Evolutionary conservation across 1,139 yeast species (phyloP).

Genomic region (Nakaseomyces kungkrabaensis): DNA sequence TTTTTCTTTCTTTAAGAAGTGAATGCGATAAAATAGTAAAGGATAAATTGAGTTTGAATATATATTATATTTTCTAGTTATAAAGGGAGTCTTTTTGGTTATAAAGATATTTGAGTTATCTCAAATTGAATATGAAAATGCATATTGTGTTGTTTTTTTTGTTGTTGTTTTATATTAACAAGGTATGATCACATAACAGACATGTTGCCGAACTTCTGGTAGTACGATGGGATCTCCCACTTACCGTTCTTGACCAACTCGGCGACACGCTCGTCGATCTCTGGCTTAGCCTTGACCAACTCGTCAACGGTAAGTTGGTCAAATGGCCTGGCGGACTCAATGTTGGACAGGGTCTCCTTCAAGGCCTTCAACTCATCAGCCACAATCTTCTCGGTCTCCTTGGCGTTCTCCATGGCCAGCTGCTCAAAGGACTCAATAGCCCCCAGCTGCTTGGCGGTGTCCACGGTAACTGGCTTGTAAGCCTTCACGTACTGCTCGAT

Average conservation of each 20-base stretch:
- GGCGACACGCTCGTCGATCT: slow-evolving; percentile 88
- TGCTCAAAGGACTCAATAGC: slow-evolving; percentile 89
- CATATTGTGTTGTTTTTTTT: not conserved
- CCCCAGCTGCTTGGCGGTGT: slow-evolving; percentile 81
- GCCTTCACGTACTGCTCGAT: slow-evolving; percentile 65
- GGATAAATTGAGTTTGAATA: not conserved
- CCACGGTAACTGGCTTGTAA: slow-evolving; percentile 78
- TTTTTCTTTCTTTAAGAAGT: too few species aligned
- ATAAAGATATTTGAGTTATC: too few species aligned
- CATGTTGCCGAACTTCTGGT: slow-evolving; percentile 93
- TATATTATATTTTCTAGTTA: not conserved
- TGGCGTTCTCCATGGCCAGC: slow-evolving; percentile 93
- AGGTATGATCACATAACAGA: slow-evolving; percentile 63
- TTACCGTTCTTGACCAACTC: slow-evolving; percentile 95
- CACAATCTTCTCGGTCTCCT: slow-evolving; percentile 84
- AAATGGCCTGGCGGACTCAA: slow-evolving; percentile 94
- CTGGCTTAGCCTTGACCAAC: slow-evolving; percentile 91
- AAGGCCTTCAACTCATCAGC: slow-evolving; percentile 77
- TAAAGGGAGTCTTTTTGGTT: too few species aligned
- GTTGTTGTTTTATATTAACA: not conserved
- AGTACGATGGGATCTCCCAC: slow-evolving; percentile 98
- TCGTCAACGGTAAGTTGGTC: slow-evolving; percentile 95
- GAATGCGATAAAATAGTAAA: not conserved
- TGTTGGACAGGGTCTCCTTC: slow-evolving; percentile 81
- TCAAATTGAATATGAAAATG: not conserved